Evolutionary conservation across 441 rosid genomes (phyloP).

Genomic region (Syzygium syzygioides): DNA sequence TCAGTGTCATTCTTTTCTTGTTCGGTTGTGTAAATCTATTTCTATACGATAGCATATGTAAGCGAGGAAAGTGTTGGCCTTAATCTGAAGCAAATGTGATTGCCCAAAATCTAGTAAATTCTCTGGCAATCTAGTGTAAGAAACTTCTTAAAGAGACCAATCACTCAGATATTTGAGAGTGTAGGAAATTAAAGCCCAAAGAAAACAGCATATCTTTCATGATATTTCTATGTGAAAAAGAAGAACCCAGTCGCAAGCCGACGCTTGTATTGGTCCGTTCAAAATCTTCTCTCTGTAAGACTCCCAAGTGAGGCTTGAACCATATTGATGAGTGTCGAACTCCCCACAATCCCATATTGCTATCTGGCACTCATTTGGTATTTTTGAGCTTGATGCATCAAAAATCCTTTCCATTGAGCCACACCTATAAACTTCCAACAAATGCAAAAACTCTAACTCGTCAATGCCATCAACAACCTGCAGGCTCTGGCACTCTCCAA

Average conservation of each 20-base stretch:
- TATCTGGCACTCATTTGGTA: neutral
- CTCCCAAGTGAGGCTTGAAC: fast-evolving
- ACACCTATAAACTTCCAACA: fast-evolving
- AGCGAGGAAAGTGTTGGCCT: neutral
- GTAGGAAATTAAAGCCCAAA: neutral
- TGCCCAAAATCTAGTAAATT: neutral
- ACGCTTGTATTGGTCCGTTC: neutral
- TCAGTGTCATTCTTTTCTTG: too few relatives aligned
- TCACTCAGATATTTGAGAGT: neutral
- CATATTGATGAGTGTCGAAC: fast-evolving
- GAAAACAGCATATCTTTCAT: neutral
- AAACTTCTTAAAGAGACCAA: neutral
- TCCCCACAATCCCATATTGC: fast-evolving
- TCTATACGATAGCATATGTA: neutral
- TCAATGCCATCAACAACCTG: neutral
- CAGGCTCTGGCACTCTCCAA: fast-evolving
- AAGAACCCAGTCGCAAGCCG: too few relatives aligned
- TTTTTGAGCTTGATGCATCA: neutral
- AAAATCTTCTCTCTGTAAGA: neutral
- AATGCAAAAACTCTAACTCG: neutral
- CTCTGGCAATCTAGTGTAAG: neutral
- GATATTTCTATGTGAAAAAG: neutral
- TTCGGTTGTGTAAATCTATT: neutral
- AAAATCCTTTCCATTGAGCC: neutral
- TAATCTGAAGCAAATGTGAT: neutral